Evolutionary conservation across 352 stramenopile species (phyloP), one percentile per base, ranked within the genome.

Genomic region (Phytophthora ohioensis): DNA sequence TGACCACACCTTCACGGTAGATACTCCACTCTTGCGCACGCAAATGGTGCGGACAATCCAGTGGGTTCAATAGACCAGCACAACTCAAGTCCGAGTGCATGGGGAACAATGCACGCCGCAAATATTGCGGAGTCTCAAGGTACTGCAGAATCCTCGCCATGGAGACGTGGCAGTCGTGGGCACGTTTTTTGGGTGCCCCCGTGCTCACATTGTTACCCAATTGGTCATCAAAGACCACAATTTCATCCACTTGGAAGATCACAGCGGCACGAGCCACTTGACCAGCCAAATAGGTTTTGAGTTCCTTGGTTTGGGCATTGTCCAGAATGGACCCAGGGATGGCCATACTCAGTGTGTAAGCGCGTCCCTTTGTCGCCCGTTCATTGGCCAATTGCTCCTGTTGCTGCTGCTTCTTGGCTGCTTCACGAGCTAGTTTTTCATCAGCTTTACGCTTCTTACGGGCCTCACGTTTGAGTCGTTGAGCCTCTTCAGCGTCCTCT

Each of bases 211-310:
- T 73, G 8, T 71, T 75, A 21, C 89, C 91, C 30, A 98, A 80
- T 67, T 97, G 92, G 79, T 99, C 98, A 72, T 99, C 96, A 71
- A 98, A 99, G 5, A 99, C 96, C 12, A 99, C 82, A 69, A 99
- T 95, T 84, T 99, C 98, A 75, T 99, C 98, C 7, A 99, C 93
- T 70, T 99, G 91, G 83, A 98, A 99, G 67, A 99, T 98, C 27
- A 96, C 94, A 2, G 95, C 96, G 0, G 98, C 97, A 35, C 98
- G 94, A 42, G 97, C 97, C 57, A 99, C 98, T 78, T 99, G 95
- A 30, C 97, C 97, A 0, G 90, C 97, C 46, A 99, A 71, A 57
- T 99, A 97, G 35, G 98, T 99, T 78, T 97, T 96, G 13, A 99
- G 87, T 78, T 99, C 97, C 67, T 93, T 95, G 41, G 94, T 99